Base-by-base conservation (phyloP, 495 filamentous ascomycete genomes). In the Podospora sp. region DNA sequence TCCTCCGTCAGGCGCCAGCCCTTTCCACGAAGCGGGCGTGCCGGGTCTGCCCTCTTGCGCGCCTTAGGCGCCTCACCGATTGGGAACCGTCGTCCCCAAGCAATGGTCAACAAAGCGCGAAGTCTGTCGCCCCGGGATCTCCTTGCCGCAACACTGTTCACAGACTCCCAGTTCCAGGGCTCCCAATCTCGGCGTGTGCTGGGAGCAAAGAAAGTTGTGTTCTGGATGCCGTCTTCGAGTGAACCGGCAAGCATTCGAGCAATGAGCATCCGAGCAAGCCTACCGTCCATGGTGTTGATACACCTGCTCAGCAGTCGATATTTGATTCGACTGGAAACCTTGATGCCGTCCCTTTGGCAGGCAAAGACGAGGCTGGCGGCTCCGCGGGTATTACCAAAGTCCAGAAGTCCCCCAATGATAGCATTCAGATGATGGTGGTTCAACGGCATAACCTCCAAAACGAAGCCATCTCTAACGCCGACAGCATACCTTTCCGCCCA, bases 381-480 rank as follows among this genome's bases (percentile, higher is more conserved):
- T 35, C 77, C 69, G 6, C 68, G 66, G 2, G 80, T 27, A 27
- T 76, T 65, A 51, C 68, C 66, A 49, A 79, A 80, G 59, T 82
- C 72, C 1, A 83, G 57, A 60, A 81, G 69, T 1, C 77, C 77
- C 52, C 77, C 70, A 9, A 82, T 65, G 6, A 84, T 72, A 20
- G 73, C 74, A 51, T 80, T 72, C 14, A 46, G 40, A 46, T 59
- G 27, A n/a, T 27, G 14, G 18, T 29, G 16, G 6, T 59, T 26
- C 26, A 59, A 33, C 6, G n/a, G 25, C 16, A 27, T 29, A 18
- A 9, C 16, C 57, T 21, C 57, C 57, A 33, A 36, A 12, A 27
- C 26, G 14, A 59, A 20, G 57, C 57, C 57, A 11, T 18, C 16
- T 12, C 16, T 46, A 11, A 46, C 2, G 12, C 11, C 9, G 2